Evolutionary conservation across 2,329 filamentous ascomycete species (phyloP), one percentile per base, ranked within the genome.

Genomic region (Daldinia sp.): DNA sequence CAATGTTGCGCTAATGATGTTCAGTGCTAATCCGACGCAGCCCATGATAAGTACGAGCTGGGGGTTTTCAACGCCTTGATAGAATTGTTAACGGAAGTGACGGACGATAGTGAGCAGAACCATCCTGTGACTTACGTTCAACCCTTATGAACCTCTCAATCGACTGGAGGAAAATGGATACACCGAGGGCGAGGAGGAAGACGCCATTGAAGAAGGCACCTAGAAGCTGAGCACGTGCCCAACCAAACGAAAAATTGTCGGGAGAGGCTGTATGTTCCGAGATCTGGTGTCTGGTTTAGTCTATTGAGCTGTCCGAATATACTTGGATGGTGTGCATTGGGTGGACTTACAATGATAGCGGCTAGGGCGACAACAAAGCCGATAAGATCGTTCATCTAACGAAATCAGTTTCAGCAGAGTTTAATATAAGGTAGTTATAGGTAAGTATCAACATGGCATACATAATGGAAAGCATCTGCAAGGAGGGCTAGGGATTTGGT

Each of bases 191-290:
- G 15, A 93, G 79, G 1, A 94, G 84, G 65, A 94, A 92, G 1
- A 90, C 89, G 13, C 92, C 92, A 74, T 94, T 94, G 84, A 94
- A 94, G 78, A 94, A 94, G 23, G 91, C 90, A 4, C 92, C 92
- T 0, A 94, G 82, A 0, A 93, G 78, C n/a, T 88, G 86, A 15
- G 91, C 90, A 35, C 92, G 86, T 63, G 92, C 89, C 91, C 91
- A 94, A n/a, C 92, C 92, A 72, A 92, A 94, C 0, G 91, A 88
- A 15, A 92, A 82, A 9, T 82, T 83, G 68, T 86, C 82, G 0
- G 90, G 90, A 0, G 86, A 86, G 4, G 86, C 79, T 50, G 82
- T 81, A 46, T 84, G 81, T 70, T 90, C 85, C 20, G 89, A 85
- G 64, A 90, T 79, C 89, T 90, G 73, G 0, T 18, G 69, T 50